These are phyloP conservation scores for Fusarium paranaense DNA, from an alignment of 2,329 filamentous ascomycete genomes.

Conservation along the genomic window DNA sequence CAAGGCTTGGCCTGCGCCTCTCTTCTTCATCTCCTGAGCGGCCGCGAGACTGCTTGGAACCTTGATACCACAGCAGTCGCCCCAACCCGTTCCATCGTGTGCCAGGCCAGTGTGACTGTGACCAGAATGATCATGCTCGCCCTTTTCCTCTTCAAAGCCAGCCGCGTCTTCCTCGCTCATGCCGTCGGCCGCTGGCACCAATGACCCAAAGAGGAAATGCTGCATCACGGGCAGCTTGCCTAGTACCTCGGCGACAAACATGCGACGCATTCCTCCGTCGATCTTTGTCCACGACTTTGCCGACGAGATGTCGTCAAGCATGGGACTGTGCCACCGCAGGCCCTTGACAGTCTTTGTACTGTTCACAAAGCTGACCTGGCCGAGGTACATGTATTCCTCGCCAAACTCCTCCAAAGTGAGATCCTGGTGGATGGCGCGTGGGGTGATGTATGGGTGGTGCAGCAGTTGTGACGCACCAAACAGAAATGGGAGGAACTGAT, in stretches of 20 bases:
- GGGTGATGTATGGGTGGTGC: slow-evolving; percentile 84
- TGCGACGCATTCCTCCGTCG: slow-evolving; percentile 93
- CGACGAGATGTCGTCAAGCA: slow-evolving; percentile 97
- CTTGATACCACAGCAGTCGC: slow-evolving; percentile 97
- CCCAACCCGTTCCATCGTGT: slow-evolving; percentile 79
- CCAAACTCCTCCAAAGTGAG: slow-evolving; percentile 89
- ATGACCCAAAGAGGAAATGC: slow-evolving; percentile 92
- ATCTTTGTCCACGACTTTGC: slow-evolving; percentile 93
- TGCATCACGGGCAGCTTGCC: slow-evolving; percentile 98
- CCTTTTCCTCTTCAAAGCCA: slow-evolving; percentile 57
- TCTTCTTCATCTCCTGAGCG: slow-evolving; percentile 87
- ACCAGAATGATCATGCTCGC: slow-evolving; percentile 67
- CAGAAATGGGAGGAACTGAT: slow-evolving; percentile 95
- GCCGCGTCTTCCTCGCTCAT: slow-evolving; percentile 78
- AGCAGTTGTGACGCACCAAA: slow-evolving; percentile 93
- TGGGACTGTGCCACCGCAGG: slow-evolving; percentile 94
- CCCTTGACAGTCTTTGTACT: slow-evolving; percentile 96
- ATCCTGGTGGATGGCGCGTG: slow-evolving; percentile 85
- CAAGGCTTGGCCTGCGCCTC: slow-evolving; percentile 68
- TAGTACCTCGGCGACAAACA: slow-evolving; percentile 95
- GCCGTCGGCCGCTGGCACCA: slow-evolving; percentile 82
- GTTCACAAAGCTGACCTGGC: slow-evolving; percentile 94
- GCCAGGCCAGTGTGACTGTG: slow-evolving; percentile 70
- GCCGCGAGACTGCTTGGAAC: slow-evolving; percentile 95
- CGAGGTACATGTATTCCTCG: slow-evolving; percentile 87